phyloP scores from a whole-genome alignment of 805 yeast genomes.

The Yamadazyma scolyti region DNA sequence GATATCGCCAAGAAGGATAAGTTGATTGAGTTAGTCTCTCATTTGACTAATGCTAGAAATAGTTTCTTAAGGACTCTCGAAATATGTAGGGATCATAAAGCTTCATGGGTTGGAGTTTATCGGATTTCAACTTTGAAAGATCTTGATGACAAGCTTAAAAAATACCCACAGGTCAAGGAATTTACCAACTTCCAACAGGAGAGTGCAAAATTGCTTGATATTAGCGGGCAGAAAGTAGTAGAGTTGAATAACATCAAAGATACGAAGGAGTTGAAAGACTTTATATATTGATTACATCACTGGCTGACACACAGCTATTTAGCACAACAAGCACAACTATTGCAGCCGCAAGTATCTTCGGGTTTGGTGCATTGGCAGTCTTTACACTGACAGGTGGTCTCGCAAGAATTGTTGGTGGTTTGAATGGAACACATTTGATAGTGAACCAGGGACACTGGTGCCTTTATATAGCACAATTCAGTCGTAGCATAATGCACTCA shows the following conservation, averaged over 20 bases:
- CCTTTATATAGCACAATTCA: too few species aligned
- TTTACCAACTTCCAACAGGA: slow-evolving; percentile 19
- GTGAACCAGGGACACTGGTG: too few species aligned
- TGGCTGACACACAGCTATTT: neutral
- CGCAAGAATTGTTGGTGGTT: too few species aligned
- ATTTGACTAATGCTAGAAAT: slow-evolving; percentile 31
- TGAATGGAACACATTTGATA: too few species aligned
- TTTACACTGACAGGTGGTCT: too few species aligned
- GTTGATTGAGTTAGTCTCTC: slow-evolving; percentile 19
- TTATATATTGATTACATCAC: slow-evolving; percentile 1
- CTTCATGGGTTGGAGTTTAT: slow-evolving; percentile 73
- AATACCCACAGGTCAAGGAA: slow-evolving; percentile 11
- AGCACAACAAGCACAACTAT: too few species aligned
- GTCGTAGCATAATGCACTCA: too few species aligned
- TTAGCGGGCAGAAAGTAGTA: slow-evolving; percentile 19
- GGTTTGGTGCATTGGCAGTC: too few species aligned
- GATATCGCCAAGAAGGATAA: slow-evolving; percentile 26
- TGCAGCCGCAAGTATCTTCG: too few species aligned
- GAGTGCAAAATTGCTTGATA: slow-evolving; percentile 17
- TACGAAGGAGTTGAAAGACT: slow-evolving; percentile 7
- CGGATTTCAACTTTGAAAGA: slow-evolving; percentile 20
- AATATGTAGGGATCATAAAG: slow-evolving; percentile 60
- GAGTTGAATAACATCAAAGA: slow-evolving; percentile 13
- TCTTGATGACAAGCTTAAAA: slow-evolving; percentile 17
- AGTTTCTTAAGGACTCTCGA: slow-evolving; percentile 72